Evolutionary conservation across 2,329 filamentous ascomycete genomes (phyloP).

Genomic region (Ustulina deusta): DNA sequence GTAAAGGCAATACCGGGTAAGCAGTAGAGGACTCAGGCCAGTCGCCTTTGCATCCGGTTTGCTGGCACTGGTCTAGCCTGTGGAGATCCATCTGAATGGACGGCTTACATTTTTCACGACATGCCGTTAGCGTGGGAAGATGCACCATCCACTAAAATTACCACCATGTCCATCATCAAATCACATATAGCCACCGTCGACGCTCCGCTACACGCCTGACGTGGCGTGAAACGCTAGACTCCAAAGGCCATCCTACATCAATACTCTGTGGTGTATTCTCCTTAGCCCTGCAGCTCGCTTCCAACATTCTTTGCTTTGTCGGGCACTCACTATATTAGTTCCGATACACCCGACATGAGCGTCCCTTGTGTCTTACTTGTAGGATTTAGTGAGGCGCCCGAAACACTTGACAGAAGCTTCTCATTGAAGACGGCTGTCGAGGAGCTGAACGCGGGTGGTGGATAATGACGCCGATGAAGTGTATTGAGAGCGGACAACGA

Average conservation of each 20-base stretch:
- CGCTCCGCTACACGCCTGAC: slow-evolving; percentile 2
- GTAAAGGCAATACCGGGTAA: slow-evolving; percentile 26
- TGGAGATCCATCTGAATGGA: slow-evolving; percentile 9
- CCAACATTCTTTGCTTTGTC: slow-evolving; percentile 17
- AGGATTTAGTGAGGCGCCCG: not conserved
- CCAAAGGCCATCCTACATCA: slow-evolving; percentile 2
- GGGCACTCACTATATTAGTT: slow-evolving; percentile 12
- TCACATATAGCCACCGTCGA: slow-evolving; percentile 1
- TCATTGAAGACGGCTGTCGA: not conserved
- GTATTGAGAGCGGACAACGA: not conserved
- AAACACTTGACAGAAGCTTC: slow-evolving; percentile 5
- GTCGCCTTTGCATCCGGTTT: slow-evolving; percentile 27
- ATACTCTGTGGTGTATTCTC: slow-evolving; percentile 16
- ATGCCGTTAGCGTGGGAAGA: slow-evolving; percentile 14
- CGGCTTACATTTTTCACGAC: slow-evolving; percentile 9
- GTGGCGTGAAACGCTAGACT: slow-evolving; percentile 12
- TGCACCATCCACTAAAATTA: slow-evolving; percentile 20
- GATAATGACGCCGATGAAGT: not conserved
- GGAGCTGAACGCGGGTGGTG: not conserved
- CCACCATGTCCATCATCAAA: slow-evolving; percentile 3
- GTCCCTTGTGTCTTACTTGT: slow-evolving; percentile 1
- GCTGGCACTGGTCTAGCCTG: slow-evolving; percentile 9
- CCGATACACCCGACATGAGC: slow-evolving; percentile 18
- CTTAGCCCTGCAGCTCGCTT: slow-evolving; percentile 24
- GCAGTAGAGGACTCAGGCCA: not conserved